These are phyloP conservation scores for Striga asiatica DNA, from an alignment of 257 asterid species.

Conservation along the genomic window DNA sequence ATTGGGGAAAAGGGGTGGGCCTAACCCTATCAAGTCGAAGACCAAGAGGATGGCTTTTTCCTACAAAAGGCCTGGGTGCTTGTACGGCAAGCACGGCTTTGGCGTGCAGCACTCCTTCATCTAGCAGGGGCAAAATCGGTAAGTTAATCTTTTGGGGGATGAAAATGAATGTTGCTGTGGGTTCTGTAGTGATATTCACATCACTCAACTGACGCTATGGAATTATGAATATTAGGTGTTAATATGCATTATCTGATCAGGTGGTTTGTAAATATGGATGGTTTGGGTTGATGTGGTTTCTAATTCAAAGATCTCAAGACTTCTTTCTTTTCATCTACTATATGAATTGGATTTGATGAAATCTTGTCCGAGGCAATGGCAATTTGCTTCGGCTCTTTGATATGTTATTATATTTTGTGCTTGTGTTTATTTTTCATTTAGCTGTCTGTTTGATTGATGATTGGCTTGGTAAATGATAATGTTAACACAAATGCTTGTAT, in stretches of 20 bases:
- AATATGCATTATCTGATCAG: slow-evolving; percentile 15
- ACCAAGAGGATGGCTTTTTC: slow-evolving; percentile 43
- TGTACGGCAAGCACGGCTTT: slow-evolving; percentile 43
- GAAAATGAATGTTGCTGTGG: neutral
- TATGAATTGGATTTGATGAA: neutral
- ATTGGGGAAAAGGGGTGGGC: slow-evolving; percentile 52
- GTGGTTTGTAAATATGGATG: slow-evolving; percentile 17
- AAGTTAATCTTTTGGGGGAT: neutral
- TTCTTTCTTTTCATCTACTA: neutral
- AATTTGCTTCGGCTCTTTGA: neutral
- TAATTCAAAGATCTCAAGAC: slow-evolving; percentile 13
- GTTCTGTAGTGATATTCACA: neutral
- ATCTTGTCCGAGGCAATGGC: neutral
- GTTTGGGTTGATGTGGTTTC: slow-evolving; percentile 17
- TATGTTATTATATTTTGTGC: neutral
- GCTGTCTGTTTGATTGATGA: neutral
- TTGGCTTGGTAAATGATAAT: too few species aligned
- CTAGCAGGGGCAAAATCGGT: slow-evolving; percentile 21
- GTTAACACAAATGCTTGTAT: too few species aligned
- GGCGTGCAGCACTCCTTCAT: slow-evolving; percentile 28
- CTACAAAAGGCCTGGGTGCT: slow-evolving; percentile 48
- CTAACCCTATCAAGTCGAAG: slow-evolving; percentile 37
- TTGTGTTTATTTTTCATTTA: neutral
- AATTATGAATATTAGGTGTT: slow-evolving; percentile 6
- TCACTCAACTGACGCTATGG: neutral